Evolutionary conservation across 31 red algal species (phyloP).

Genomic region (Odonthalia washingtoniensis): DNA sequence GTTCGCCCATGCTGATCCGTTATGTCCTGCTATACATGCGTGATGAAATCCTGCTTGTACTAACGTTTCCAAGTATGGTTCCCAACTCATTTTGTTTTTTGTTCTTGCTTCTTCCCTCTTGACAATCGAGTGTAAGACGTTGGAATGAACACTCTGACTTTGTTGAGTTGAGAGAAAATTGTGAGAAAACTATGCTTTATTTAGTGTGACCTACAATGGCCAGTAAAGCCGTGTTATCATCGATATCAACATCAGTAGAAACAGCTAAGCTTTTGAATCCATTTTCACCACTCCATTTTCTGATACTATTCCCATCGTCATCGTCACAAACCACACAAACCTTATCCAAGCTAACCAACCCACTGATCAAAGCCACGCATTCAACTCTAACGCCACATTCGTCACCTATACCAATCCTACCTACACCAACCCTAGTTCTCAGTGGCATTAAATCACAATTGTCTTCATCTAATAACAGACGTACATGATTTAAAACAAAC

Average conservation of each 20-base stretch:
- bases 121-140: background rate
- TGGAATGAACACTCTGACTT: no score
- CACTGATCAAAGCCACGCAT: slow-evolving; percentile 55
- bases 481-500: slow-evolving; percentile 34
- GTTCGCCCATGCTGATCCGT: slow-evolving; percentile 70
- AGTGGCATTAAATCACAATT: slow-evolving; percentile 48
- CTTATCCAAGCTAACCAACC: slow-evolving; percentile 41
- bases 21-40: slow-evolving; percentile 69
- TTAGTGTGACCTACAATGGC: no score
- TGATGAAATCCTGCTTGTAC: slow-evolving; percentile 74
- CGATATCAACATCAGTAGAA: no score
- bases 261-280: slow-evolving; percentile 57
- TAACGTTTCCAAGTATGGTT: slow-evolving; percentile 76
- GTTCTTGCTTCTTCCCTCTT: no score
- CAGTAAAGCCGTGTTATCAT: no score
- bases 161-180: no score
- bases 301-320: background rate
- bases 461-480: slow-evolving; percentile 38
- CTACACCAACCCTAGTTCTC: slow-evolving; percentile 57
- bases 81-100: slow-evolving; percentile 64
- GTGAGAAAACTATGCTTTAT: no score
- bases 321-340: slow-evolving; percentile 50
- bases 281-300: slow-evolving; percentile 39
- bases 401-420: slow-evolving; percentile 36
- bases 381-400: slow-evolving; percentile 57